These are phyloP conservation scores for Modicella reniformis DNA, from an alignment of 371 early-diverging fungal species.

Conservation along the genomic window DNA sequence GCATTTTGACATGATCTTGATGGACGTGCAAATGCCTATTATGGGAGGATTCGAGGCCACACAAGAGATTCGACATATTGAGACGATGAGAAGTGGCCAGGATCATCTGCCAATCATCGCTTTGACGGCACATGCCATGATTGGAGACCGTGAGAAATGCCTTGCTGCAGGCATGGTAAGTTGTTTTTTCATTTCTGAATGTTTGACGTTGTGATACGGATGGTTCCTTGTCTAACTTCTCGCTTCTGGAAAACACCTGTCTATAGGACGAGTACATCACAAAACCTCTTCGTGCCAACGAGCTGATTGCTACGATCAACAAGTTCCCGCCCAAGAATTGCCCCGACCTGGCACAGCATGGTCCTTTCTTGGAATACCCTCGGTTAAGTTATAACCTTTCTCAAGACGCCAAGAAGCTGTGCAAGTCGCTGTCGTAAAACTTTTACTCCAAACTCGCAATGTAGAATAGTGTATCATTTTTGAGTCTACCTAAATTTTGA, in stretches of 20 bases:
- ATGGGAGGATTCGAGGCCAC: conserved; percentile 86
- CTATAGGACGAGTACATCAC: conserved; percentile 78
- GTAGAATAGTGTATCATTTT: too few relatives aligned
- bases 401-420: conserved; percentile 36
- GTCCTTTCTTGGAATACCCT: conserved; percentile 33
- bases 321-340: conserved; percentile 60
- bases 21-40: conserved; percentile 84
- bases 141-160: conserved; percentile 82
- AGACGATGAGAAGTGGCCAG: conserved; percentile 55
- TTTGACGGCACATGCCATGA: conserved; percentile 83
- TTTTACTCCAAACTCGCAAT: too few relatives aligned
- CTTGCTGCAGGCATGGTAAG: conserved; percentile 75
- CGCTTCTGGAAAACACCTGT: too few relatives aligned
- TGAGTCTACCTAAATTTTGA: too few relatives aligned
- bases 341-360: conserved; percentile 43
- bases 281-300: conserved; percentile 72
- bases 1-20: conserved; percentile 77
- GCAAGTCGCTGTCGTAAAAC: too few relatives aligned
- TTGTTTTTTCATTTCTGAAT: not conserved
- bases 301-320: conserved; percentile 70
- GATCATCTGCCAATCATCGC: conserved; percentile 80
- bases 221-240: too few relatives aligned
- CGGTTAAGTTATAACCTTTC: conserved; percentile 21
- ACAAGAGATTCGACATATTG: conserved; percentile 67
- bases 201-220: too few relatives aligned